Evolutionary conservation across 2,329 filamentous ascomycete genomes (phyloP), one percentile per base, ranked within the genome.

Genomic region (Paracoccidioides lutzii): DNA sequence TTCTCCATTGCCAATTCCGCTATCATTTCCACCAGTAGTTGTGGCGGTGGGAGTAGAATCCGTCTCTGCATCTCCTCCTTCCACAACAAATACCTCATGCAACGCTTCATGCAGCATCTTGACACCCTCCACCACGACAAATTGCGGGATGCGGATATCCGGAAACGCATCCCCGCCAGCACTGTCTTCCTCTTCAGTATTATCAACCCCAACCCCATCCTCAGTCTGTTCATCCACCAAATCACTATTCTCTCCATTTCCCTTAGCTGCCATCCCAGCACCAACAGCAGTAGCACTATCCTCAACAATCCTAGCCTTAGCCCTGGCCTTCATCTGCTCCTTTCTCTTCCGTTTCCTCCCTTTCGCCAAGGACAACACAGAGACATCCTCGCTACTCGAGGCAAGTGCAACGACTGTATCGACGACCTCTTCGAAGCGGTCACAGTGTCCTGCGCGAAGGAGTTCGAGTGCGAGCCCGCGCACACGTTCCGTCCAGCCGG

Each of bases 401-500:
- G 74, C 73, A 33, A 75, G 72, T 52, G 73, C 71, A 59, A 80
- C 72, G 12, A 83, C 76, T 35, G 75, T 73, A 15, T 72, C 73
- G 65, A 80, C 72, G 46, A 82, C 72, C 55, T 83, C 78, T 54
- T 79, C 76, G 60, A 79, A 80, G 37, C 75, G 80, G 55, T 75
- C 75, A 63, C 77, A 79, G 55, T 80, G 76, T 49, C 80, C 80
- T 32, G 75, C 77, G 61, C 80, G 77, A 55, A 83, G 76, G 43
- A 83, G 73, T 55, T 78, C 72, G 49, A 76, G 75, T 15, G 80
- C 73, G 58, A 83, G 76, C 49, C 70, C 71, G 56, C 76, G 76
- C 58, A 84, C 72, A 33, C 73, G 73, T 61, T 80, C 75, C 44
- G 78, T 77, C 80, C 81, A 84, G 61, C 80, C 80, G n/a, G 72